These are phyloP conservation scores for Hyaloscypha finlandica DNA, from an alignment of 495 filamentous ascomycete species.

Conservation along the genomic window DNA sequence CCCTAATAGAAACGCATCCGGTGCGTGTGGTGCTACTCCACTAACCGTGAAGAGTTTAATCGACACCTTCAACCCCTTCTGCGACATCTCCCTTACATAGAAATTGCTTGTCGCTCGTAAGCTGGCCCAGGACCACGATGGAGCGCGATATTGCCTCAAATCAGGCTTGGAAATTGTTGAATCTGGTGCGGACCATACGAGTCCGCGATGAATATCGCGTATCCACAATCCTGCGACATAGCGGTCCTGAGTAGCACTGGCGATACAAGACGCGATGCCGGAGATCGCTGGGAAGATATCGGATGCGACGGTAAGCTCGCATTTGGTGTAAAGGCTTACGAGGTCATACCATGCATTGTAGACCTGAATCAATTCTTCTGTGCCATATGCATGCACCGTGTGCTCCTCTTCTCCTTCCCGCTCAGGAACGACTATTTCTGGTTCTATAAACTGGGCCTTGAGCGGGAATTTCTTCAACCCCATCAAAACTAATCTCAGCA, in stretches of 20 bases:
- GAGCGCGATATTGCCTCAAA: not conserved
- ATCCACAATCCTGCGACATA: constrained; percentile 4
- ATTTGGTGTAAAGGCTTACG: too few relatives aligned
- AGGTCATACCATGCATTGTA: too few relatives aligned
- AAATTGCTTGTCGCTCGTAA: not conserved
- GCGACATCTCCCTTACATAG: not conserved
- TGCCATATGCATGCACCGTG: too few relatives aligned
- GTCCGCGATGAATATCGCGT: not conserved
- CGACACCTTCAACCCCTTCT: not conserved
- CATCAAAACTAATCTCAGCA: not conserved
- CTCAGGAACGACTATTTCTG: too few relatives aligned
- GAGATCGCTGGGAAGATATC: too few relatives aligned
- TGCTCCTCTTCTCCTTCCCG: too few relatives aligned
- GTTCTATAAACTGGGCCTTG: too few relatives aligned
- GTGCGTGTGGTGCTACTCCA: not conserved
- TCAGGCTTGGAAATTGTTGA: not conserved
- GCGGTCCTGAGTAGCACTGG: too few relatives aligned
- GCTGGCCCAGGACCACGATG: constrained; percentile 5
- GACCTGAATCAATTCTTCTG: too few relatives aligned
- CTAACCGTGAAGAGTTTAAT: not conserved
- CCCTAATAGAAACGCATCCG: too few relatives aligned
- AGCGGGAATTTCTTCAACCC: constrained; percentile 3
- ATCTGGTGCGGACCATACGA: constrained; percentile 2
- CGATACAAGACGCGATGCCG: too few relatives aligned
- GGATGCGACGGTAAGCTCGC: too few relatives aligned